These are phyloP conservation scores for Carex sylvatica DNA, from an alignment of 202 grass and related monocot genomes.

Conservation along the genomic window DNA sequence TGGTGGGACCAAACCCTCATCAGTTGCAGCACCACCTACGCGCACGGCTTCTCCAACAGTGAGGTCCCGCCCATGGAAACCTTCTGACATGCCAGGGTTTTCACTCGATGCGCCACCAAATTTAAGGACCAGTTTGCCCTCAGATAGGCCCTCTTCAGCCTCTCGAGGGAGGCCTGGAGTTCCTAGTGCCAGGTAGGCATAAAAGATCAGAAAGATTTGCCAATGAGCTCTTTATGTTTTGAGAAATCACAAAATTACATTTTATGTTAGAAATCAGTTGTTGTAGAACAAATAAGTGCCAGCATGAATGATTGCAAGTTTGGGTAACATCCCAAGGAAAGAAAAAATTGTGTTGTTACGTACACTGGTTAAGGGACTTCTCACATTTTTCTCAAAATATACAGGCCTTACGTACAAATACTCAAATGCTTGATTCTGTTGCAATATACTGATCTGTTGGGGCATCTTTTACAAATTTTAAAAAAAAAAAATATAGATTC, in stretches of 20 bases:
- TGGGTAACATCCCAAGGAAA: not conserved
- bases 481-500: not conserved
- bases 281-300: not conserved
- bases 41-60: constrained; percentile 73
- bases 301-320: not conserved
- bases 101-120: constrained; percentile 79
- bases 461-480: not conserved
- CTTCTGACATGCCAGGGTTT: constrained; percentile 82
- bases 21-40: constrained; percentile 35
- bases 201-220: not conserved
- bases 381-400: constrained; percentile 2
- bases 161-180: constrained; percentile 85
- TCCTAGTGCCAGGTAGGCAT: constrained; percentile 45
- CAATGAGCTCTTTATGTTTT: not conserved
- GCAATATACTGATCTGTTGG: not conserved
- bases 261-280: not conserved
- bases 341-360: not conserved
- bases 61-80: constrained; percentile 84
- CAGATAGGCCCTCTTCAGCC: constrained; percentile 74
- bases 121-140: constrained; percentile 75
- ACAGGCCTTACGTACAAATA: not conserved
- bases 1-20: constrained; percentile 31
- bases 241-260: not conserved
- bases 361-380: not conserved
- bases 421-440: not conserved